These are phyloP conservation scores for Deakozyma indianensis DNA, from an alignment of 805 yeast species.

Conservation along the genomic window DNA sequence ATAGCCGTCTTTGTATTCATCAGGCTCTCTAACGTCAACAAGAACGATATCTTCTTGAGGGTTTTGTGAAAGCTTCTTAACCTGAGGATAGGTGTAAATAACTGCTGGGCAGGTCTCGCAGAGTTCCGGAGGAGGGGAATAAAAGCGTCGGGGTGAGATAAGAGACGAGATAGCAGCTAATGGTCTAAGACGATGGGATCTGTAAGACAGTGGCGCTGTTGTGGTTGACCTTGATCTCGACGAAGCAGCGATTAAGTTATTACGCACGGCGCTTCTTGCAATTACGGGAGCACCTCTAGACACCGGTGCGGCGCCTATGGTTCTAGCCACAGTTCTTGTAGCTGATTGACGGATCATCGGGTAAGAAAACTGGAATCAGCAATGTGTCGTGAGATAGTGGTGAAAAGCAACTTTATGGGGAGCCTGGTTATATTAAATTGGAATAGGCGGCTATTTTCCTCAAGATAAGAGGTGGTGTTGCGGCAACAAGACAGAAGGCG, in stretches of 20 bases:
- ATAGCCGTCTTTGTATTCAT: conserved; percentile 56
- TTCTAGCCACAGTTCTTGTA: too few relatives aligned
- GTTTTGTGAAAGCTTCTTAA: conserved; percentile 31
- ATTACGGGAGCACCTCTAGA: too few relatives aligned
- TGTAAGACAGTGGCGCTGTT: background rate
- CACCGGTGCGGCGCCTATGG: too few relatives aligned
- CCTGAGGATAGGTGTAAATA: conserved; percentile 36
- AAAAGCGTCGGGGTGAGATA: background rate
- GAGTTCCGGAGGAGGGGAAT: conserved; percentile 5
- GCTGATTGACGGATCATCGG: too few relatives aligned
- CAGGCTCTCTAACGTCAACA: conserved; percentile 89
- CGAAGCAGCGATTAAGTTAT: too few relatives aligned
- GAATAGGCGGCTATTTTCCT: too few relatives aligned
- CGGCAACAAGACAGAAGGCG: background rate
- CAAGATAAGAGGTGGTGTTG: background rate
- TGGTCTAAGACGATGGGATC: background rate
- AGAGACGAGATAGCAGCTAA: background rate
- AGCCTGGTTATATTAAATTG: too few relatives aligned
- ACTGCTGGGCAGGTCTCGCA: conserved; percentile 27
- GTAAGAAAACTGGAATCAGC: too few relatives aligned
- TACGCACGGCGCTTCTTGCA: too few relatives aligned
- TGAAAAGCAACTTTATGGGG: too few relatives aligned
- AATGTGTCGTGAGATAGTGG: too few relatives aligned
- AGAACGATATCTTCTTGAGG: conserved; percentile 40
- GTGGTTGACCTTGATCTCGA: too few relatives aligned